Evolutionary conservation across 176 grass and related monocot genomes (phyloP), one percentile per base, ranked within the genome.

Genomic region (Avena insularis): DNA sequence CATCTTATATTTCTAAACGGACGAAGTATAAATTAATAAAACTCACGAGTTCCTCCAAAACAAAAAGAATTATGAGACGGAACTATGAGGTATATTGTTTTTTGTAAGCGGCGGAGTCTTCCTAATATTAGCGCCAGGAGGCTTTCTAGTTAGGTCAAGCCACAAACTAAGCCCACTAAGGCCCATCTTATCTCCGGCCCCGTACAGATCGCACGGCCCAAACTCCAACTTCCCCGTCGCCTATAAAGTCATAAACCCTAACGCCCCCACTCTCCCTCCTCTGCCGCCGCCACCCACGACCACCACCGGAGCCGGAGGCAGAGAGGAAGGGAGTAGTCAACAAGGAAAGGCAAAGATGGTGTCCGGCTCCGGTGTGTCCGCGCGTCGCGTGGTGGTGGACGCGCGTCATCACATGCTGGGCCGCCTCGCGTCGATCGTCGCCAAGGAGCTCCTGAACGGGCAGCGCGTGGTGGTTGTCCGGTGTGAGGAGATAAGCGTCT

Each of bases 401-500:
- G 90, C 77, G 38, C 68, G 88, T 12, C 67, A 92, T 62, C 93
- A 95, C 76, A 89, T 95, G 93, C 76, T 92, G 9, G 90, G 93
- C 7, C 88, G 90, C 11, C 86, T 95, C n/a, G 83, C 90, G 4
- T 90, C 90, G 31, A 55, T 89, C 31, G 14, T 92, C 25, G 86
- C 88, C 40, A 95, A 91, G 90, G 90, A 88, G 62, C 83, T 95
- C 0, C 78, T 92, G 0, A 92, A 89, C 36, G 93, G 90, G n/a
- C 90, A 94, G 85, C 71, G 77, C 12, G 86, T 92, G 29, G 90
- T 89, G 51, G 90, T 92, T 23, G 83, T 92, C 33, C 79, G 86
- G 21, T 95, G 93, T 86, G 90, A 92, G 88, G 88, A 95, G 90
- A 82, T 95, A 17, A 86, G 86, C 88, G 33, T 95, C 70, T 92